Evolutionary conservation across 148 eudicot genomes (phyloP).

Genomic region (Fallopia convolvulus): DNA sequence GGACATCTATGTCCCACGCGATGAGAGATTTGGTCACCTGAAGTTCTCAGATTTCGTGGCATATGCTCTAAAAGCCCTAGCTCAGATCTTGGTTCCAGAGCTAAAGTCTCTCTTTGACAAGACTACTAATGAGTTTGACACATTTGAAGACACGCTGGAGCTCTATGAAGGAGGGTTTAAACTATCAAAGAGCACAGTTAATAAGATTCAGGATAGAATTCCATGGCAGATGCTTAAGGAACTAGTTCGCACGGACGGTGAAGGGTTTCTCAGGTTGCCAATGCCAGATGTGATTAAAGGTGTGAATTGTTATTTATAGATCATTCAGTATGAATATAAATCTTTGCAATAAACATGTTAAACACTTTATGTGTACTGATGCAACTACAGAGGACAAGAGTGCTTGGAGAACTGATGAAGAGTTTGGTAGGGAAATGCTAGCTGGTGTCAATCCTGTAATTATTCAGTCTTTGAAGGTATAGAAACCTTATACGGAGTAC

Average conservation of each 20-base stretch:
- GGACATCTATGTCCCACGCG: slow-evolving; percentile 78
- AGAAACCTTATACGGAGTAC: background rate
- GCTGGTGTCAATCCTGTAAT: slow-evolving; percentile 87
- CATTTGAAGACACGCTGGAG: slow-evolving; percentile 50
- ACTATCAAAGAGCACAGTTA: slow-evolving; percentile 30
- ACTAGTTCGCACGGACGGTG: slow-evolving; percentile 62
- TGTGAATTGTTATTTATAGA: slow-evolving; percentile 3
- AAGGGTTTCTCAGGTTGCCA: slow-evolving; percentile 53
- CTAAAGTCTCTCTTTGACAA: slow-evolving; percentile 47
- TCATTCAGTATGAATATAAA: background rate
- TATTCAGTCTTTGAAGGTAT: slow-evolving; percentile 59
- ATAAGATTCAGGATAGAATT: slow-evolving; percentile 36
- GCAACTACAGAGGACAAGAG: slow-evolving; percentile 45
- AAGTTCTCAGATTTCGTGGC: slow-evolving; percentile 80
- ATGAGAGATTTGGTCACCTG: slow-evolving; percentile 65
- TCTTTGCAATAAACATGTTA: background rate
- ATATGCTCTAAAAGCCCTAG: slow-evolving; percentile 59
- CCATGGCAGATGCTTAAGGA: slow-evolving; percentile 77
- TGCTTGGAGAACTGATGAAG: slow-evolving; percentile 96
- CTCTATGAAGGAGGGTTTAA: slow-evolving; percentile 53
- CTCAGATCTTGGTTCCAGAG: slow-evolving; percentile 54
- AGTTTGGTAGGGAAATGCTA: slow-evolving; percentile 90
- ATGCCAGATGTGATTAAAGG: slow-evolving; percentile 76
- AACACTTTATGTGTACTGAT: background rate
- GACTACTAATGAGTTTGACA: slow-evolving; percentile 66